Conservation (phyloP, 345 rosid species). For the Citropsis articulata region DNA sequence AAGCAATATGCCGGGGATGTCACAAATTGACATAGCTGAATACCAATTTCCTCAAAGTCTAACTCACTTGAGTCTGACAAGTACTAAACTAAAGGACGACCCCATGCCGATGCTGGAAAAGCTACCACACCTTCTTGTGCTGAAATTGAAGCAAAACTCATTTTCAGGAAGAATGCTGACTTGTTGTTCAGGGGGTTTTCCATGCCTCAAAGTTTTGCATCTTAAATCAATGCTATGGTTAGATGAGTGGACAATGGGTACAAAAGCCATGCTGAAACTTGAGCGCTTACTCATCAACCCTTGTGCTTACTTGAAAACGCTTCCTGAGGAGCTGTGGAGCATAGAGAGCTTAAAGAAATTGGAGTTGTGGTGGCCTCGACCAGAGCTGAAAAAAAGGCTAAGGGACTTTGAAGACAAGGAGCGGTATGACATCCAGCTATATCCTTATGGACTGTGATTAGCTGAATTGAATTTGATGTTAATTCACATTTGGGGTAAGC, state of each 20-base stretch:
- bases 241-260: neutral
- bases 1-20: neutral
- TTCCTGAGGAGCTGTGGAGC: constrained; percentile 3
- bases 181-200: neutral
- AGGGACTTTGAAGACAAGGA: neutral
- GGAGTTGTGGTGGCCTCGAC: neutral
- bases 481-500: neutral
- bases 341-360: neutral
- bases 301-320: neutral
- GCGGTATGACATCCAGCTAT: neutral
- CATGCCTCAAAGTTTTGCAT: neutral
- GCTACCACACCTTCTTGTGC: neutral
- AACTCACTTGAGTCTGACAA: neutral
- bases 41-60: neutral
- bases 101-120: neutral
- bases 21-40: neutral
- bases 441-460: neutral
- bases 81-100: neutral
- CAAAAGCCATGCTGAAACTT: neutral
- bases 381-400: neutral
- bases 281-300: neutral
- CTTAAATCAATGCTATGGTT: constrained; percentile 2
- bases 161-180: neutral
- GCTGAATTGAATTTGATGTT: neutral
- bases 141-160: neutral